A percentile compares a stretch with the other conserved stretches of the same genome.
Conservation (phyloP, 2,329 filamentous ascomycete genomes). For the Sclerotinia subarctica region DNA sequence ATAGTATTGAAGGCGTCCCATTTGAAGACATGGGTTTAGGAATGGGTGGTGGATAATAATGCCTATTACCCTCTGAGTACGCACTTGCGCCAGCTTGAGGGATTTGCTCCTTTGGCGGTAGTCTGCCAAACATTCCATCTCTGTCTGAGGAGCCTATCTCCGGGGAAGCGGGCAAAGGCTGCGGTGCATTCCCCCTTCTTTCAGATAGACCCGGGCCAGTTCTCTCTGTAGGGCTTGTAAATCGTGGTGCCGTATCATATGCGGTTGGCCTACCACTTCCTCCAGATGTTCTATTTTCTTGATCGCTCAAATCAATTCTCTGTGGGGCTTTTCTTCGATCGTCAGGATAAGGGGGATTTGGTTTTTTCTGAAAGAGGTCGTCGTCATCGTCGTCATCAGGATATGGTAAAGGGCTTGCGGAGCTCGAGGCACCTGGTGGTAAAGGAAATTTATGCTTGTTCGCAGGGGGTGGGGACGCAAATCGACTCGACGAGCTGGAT, state of each 20-base stretch:
- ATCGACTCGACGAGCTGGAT: constrained; percentile 40
- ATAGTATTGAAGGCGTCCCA: constrained; percentile 29
- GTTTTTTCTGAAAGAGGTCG: constrained; percentile 33
- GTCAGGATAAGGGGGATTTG: constrained; percentile 38
- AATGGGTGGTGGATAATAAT: constrained; percentile 58
- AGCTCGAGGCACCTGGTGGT: constrained; percentile 67
- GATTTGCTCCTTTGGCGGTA: constrained; percentile 40
- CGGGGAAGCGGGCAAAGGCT: constrained; percentile 77
- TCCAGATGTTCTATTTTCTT: constrained; percentile 27
- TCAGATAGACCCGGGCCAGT: constrained; percentile 70
- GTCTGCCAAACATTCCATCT: constrained; percentile 71
- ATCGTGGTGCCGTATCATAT: constrained; percentile 38
- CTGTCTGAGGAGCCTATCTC: constrained; percentile 73
- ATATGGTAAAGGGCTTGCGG: constrained; percentile 66
- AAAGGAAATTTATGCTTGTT: constrained; percentile 60
- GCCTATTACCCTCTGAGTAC: constrained; percentile 31
- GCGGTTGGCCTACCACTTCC: constrained; percentile 28
- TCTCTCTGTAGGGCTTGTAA: constrained; percentile 49
- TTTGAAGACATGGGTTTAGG: constrained; percentile 28
- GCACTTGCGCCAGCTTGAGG: constrained; percentile 23
- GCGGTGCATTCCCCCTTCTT: constrained; percentile 75
- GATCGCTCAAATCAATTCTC: constrained; percentile 26
- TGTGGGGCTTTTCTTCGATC: constrained; percentile 30
- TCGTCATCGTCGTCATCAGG: constrained; percentile 65
- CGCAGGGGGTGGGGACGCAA: constrained; percentile 50